A percentile compares a stretch with the other conserved stretches of the same genome.
Conservation (phyloP, 164 flowering plant genomes). For the Echeveria elegans region DNA sequence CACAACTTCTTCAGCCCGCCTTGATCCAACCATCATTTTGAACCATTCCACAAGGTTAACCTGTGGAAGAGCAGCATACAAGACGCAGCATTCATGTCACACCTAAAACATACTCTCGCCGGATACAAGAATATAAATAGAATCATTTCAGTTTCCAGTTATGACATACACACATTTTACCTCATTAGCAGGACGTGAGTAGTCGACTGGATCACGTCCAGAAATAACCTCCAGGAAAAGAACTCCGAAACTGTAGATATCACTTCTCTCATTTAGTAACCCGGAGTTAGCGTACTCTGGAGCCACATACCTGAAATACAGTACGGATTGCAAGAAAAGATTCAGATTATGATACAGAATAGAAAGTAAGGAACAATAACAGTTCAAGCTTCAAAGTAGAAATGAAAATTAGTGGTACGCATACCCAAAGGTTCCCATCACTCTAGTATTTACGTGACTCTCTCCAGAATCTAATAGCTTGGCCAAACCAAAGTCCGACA, state of each 20-base stretch:
- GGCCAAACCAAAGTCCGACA: conserved; percentile 51
- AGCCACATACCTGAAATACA: conserved; percentile 37
- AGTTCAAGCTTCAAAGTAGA: neutral
- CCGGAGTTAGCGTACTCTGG: conserved; percentile 56
- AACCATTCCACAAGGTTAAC: conserved; percentile 51
- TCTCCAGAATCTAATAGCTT: conserved; percentile 42
- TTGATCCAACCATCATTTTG: conserved; percentile 34
- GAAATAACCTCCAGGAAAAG: conserved; percentile 37
- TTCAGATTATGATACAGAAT: neutral
- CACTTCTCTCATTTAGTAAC: conserved; percentile 39
- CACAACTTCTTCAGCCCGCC: conserved; percentile 34
- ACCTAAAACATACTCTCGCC: neutral
- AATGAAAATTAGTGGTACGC: neutral
- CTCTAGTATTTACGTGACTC: conserved; percentile 45
- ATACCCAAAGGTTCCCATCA: conserved; percentile 43
- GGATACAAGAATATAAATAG: neutral
- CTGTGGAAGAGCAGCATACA: conserved; percentile 15
- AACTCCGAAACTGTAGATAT: conserved; percentile 46
- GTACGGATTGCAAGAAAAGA: too few relatives aligned
- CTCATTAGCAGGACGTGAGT: conserved; percentile 39
- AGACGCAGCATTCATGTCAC: neutral
- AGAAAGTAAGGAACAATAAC: neutral
- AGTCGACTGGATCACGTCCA: conserved; percentile 47
- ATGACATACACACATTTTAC: conserved; percentile 13
- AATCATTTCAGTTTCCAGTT: neutral